These are phyloP conservation scores for Xerocomellus intermedius DNA, from an alignment of 768 basidiomycete genomes.

Conservation along the genomic window DNA sequence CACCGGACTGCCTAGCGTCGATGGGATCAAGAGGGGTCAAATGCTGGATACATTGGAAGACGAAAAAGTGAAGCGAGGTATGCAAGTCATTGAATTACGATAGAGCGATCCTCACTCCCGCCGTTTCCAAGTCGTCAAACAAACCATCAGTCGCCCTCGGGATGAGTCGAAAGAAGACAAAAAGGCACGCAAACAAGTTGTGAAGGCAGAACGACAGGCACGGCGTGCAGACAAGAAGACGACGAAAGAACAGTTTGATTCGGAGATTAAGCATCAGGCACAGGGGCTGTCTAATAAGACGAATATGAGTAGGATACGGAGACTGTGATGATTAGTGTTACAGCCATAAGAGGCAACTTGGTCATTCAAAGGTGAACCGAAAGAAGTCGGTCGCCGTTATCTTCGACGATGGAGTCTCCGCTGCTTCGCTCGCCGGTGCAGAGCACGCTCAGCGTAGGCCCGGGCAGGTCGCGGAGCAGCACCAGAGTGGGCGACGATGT, in stretches of 20 bases:
- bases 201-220: constrained; percentile 62
- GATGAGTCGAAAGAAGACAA: constrained; percentile 77
- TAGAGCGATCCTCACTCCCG: neutral
- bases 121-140: constrained; percentile 16
- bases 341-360: constrained; percentile 14
- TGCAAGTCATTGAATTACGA: neutral
- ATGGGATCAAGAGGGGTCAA: constrained; percentile 14
- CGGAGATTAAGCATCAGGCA: constrained; percentile 63
- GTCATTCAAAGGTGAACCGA: constrained; percentile 1
- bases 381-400: constrained; percentile 1
- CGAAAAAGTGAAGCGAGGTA: constrained; percentile 29
- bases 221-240: constrained; percentile 68
- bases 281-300: constrained; percentile 46
- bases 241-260: constrained; percentile 59
- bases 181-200: constrained; percentile 65
- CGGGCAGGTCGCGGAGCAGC: constrained; percentile 62
- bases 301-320: constrained; percentile 23
- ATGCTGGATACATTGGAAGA: constrained; percentile 20
- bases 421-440: constrained; percentile 29
- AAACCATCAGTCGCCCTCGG: constrained; percentile 67
- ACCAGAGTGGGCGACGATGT: constrained; percentile 59
- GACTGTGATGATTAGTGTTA: constrained; percentile 13
- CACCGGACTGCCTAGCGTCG: constrained; percentile 71
- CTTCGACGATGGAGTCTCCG: constrained; percentile 35
- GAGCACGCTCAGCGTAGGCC: constrained; percentile 37